These are phyloP conservation scores for Ganoderma meredithae DNA, from an alignment of 1,284 basidiomycete species.

Conservation along the genomic window DNA sequence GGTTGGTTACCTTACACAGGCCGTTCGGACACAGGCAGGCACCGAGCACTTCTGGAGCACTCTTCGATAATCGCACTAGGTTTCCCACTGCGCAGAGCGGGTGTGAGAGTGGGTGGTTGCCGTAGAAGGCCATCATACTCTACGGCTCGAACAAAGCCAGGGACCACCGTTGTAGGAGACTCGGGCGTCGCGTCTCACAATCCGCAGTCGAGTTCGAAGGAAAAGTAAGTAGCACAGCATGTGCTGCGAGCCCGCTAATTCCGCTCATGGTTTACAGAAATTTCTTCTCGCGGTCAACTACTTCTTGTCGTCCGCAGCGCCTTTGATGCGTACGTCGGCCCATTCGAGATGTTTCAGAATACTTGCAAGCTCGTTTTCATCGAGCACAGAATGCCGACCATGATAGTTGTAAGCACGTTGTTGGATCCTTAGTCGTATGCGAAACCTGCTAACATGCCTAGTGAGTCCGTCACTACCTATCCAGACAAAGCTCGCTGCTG, in stretches of 20 bases:
- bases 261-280: background rate
- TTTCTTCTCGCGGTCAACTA: background rate
- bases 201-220: background rate
- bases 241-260: slow-evolving; percentile 2
- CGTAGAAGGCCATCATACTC: background rate
- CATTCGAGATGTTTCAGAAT: background rate
- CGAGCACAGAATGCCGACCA: background rate
- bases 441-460: background rate
- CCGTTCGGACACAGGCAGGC: background rate
- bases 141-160: background rate
- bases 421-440: background rate
- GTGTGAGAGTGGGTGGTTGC: background rate
- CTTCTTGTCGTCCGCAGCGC: background rate
- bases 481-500: background rate
- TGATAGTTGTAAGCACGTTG: background rate
- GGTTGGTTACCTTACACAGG: slow-evolving; percentile 5
- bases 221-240: background rate
- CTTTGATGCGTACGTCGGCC: slow-evolving; percentile 2
- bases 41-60: background rate
- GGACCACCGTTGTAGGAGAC: background rate
- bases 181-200: background rate
- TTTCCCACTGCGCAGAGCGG: background rate
- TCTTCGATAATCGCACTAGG: background rate
- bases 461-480: background rate
- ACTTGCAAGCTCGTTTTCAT: background rate